These are phyloP conservation scores for Yamadazyma epiphylla DNA, from an alignment of 1,139 yeast species.

Conservation along the genomic window DNA sequence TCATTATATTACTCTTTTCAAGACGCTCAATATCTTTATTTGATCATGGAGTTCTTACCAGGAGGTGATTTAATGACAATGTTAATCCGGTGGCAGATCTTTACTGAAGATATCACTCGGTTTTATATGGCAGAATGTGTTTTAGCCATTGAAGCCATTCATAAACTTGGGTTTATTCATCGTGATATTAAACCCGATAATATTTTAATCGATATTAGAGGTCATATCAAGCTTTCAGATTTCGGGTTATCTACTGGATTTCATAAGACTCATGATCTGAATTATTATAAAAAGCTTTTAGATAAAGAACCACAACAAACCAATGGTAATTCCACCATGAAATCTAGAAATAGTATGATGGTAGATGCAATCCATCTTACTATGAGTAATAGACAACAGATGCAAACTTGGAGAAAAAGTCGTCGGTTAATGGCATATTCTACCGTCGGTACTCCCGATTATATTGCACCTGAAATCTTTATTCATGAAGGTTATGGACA, in stretches of 20 bases:
- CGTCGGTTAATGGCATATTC: constrained; percentile 97
- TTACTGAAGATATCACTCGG: constrained; percentile 79
- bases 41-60: constrained; percentile 81
- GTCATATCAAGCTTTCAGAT: constrained; percentile 75
- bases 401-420: constrained; percentile 97
- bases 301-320: constrained; percentile 48
- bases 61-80: constrained; percentile 88
- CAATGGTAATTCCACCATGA: constrained; percentile 20
- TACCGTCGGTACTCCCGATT: constrained; percentile 98
- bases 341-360: constrained; percentile 72
- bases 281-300: constrained; percentile 66
- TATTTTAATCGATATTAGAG: constrained; percentile 73
- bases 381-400: constrained; percentile 93
- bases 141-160: constrained; percentile 78
- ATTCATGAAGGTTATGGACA: constrained; percentile 97
- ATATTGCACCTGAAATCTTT: constrained; percentile 97
- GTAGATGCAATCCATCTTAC: constrained; percentile 95
- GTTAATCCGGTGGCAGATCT: constrained; percentile 83
- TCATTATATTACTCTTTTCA: constrained; percentile 78
- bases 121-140: constrained; percentile 88
- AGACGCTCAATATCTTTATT: constrained; percentile 68
- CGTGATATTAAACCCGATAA: constrained; percentile 81
- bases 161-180: constrained; percentile 75
- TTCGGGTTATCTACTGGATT: constrained; percentile 85
- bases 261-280: constrained; percentile 81